Conservation (phyloP, 2,329 filamentous ascomycete species). For the Ceratocystis ficicola region DNA sequence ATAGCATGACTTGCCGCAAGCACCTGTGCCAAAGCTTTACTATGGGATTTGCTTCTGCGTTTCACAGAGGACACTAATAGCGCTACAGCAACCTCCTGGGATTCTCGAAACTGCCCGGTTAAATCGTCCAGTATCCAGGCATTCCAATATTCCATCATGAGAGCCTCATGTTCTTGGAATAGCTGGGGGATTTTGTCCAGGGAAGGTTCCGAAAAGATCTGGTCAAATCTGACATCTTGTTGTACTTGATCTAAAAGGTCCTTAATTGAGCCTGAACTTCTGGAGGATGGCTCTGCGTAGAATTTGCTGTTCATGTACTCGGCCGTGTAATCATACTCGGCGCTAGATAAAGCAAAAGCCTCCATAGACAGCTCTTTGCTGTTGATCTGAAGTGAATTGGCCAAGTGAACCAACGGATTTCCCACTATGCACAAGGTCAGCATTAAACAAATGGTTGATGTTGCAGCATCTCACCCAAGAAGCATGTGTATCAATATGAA, state of each 20-base stretch:
- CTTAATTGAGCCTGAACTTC: constrained; percentile 49
- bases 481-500: constrained; percentile 21
- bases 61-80: constrained; percentile 50
- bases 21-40: constrained; percentile 72
- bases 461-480: not conserved
- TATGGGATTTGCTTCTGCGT: constrained; percentile 52
- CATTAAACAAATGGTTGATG: not conserved
- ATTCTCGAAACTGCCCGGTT: constrained; percentile 60
- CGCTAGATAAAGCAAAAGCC: constrained; percentile 57
- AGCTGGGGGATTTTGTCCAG: constrained; percentile 50
- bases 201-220: constrained; percentile 47
- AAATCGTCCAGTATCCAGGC: constrained; percentile 59
- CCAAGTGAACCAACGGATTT: constrained; percentile 86
- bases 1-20: constrained; percentile 81
- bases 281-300: constrained; percentile 53
- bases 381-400: constrained; percentile 82
- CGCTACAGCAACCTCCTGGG: constrained; percentile 49
- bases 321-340: constrained; percentile 48
- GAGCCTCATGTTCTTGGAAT: constrained; percentile 55
- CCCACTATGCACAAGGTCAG: constrained; percentile 46
- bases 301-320: constrained; percentile 59
- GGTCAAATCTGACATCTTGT: constrained; percentile 57
- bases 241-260: constrained; percentile 60
- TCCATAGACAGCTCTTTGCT: constrained; percentile 82
- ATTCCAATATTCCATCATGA: constrained; percentile 81